Base-by-base conservation (phyloP, 768 basidiomycete genomes). In the Lactarius deliciosus region DNA sequence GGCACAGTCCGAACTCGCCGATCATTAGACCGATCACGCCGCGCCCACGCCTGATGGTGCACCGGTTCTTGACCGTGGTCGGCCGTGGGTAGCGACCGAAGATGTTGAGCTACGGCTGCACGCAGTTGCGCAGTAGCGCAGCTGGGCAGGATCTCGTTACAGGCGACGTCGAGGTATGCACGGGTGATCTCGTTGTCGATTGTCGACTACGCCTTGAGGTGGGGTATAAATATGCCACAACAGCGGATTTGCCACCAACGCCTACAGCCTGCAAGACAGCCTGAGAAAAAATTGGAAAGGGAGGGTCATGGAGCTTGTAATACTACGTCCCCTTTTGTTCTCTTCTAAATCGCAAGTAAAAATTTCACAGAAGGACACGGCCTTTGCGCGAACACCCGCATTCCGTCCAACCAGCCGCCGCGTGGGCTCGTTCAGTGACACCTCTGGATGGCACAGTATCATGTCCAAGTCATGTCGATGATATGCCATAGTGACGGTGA, bases 71-170 rank as follows among this genome's bases (percentile, higher is more conserved):
- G 38, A 97, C 91, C 2, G 87, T 88, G 15, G 88, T 87, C 22
- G 92, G 90, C 47, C 92, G 86, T 0, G 92, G 89, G 75, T 93
- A 89, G 30, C 85, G 83, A 57, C 85, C 88, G 72, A 97, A 92
- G 7, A 88, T 86, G 77, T 96, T 96, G 59, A 98, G 81, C 74
- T 97, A 94, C 68, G 98, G 79, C 76, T 97, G 95, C 18, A 96
- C 96, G 71, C 94, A 91, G 76, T 95, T 91, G 64, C 96, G 97
- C 85, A 91, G 76, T 95, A 92, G 64, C 96, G 97, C 85, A 32
- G 32, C 74, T 92, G 88, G 2, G 92, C 82, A 98, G 79, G 2
- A 89, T 85, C 75, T 92, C 87, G 79, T 98, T 98, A 66, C 96
- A 86, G 30, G 96, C 94, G 71, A 98, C 91, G 77, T 88, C 94